Conservation (phyloP, 805 yeast genomes). For the Metschnikowia kofuensis region DNA sequence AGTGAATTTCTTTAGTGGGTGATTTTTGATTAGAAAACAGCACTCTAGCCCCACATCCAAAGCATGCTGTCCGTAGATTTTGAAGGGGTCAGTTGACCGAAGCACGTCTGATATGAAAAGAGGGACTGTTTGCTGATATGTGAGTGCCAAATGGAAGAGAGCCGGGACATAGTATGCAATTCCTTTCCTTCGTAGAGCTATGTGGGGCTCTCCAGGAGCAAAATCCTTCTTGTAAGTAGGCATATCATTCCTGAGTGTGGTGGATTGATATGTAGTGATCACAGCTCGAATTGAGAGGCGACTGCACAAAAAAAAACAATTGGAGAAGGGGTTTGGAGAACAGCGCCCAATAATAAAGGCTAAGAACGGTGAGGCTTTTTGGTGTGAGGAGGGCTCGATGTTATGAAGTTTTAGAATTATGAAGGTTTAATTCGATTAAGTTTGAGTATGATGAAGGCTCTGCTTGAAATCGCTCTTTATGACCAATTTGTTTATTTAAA, state of each 20-base stretch:
- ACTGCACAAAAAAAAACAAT: no score
- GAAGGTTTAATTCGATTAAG: no score
- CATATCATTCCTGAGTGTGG: slow-evolving; percentile 6
- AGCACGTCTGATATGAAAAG: slow-evolving; percentile 32
- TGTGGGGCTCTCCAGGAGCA: slow-evolving; percentile 35
- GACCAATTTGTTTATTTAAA: no score
- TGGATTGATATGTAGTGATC: not conserved
- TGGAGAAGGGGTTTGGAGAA: no score
- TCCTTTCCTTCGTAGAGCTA: slow-evolving; percentile 26
- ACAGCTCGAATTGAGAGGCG: not conserved
- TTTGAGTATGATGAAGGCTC: no score
- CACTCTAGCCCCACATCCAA: slow-evolving; percentile 13
- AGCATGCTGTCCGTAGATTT: slow-evolving; percentile 18
- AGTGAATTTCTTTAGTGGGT: slow-evolving; percentile 28
- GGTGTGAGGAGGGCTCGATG: no score
- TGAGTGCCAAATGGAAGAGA: slow-evolving; percentile 32
- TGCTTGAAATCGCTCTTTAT: no score
- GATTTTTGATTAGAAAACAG: slow-evolving; percentile 26
- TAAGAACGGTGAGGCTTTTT: no score
- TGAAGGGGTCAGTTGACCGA: slow-evolving; percentile 8
- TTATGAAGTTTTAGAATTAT: no score
- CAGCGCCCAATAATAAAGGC: no score
- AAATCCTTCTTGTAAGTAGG: slow-evolving; percentile 21
- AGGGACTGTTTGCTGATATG: slow-evolving; percentile 20
- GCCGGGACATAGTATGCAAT: slow-evolving; percentile 31